Base-by-base conservation (phyloP, 495 filamentous ascomycete genomes). In the Penicillium malachiteum region DNA sequence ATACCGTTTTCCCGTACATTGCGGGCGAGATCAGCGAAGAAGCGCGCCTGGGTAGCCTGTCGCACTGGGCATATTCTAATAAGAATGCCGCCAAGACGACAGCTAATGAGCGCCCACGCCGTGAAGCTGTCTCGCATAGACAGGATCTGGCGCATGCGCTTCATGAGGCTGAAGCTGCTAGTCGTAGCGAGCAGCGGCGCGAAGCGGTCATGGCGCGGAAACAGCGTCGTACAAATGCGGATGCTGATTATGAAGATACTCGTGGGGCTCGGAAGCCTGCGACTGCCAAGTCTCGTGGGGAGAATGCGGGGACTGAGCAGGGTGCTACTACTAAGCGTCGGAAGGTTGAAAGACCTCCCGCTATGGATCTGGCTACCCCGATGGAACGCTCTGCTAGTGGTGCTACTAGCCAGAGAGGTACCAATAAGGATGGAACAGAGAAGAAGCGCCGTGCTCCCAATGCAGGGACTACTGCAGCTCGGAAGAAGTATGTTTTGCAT, bases 51-150 rank as follows among this genome's bases (percentile, higher is more conserved):
- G 94, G 94, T 31, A 97, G 91, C 69, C 80, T 86, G 48, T 90
- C 84, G 48, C 94, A 99, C 68, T 99, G 94, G 94, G 94, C 94
- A 49, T 97, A 97, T 72, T 84, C 84, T 8, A 92, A 96, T 58
- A 93, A 95, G 50, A 82, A 85, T 61, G 64, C 76, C 21, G 75
- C 83, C 17, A 87, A 87, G 62, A 80, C 84, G 56, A 72, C 81
- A 11, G 82, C 77, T 32, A 83, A 82, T 5, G 89, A 92, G 62
- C 80, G 87, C 17, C 84, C 86, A 17, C 83, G 90, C 45, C 82
- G 93, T 46, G 92, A 96, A 56, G 88, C 84, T 21, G 87, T 87
- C 3, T 81, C 86, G 21, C 81, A 81, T 17, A 87, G 85, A 60
- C 76, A 78, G 61, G 79, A 86, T 47, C 51, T 77, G 3, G 59